A percentile compares a stretch with the other conserved stretches of the same genome.
Conservation (phyloP, 345 rosid species). For the Trapa bicornis region DNA sequence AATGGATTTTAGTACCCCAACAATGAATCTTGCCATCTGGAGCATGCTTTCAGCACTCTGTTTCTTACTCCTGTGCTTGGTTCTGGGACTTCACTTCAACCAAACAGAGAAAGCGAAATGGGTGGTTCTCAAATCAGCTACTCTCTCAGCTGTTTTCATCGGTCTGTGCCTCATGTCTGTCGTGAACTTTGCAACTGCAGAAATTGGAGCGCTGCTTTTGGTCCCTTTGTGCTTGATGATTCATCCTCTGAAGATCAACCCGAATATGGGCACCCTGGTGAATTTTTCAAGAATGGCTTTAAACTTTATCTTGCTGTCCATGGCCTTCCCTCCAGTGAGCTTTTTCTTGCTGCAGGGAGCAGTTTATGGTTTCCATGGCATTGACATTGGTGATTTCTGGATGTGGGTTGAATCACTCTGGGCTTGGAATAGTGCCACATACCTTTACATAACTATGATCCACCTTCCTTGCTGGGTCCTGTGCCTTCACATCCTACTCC, state of each 20-base stretch:
- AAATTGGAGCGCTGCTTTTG: conserved; percentile 68
- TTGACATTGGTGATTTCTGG: conserved; percentile 62
- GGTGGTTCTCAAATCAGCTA: conserved; percentile 72
- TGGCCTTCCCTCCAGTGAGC: conserved; percentile 55
- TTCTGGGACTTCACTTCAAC: conserved; percentile 35
- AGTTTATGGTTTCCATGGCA: conserved; percentile 29
- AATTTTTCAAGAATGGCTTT: conserved; percentile 29
- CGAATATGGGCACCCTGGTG: conserved; percentile 26
- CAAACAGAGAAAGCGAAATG: conserved; percentile 34
- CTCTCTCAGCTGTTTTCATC: conserved; percentile 58
- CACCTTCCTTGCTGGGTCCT: conserved; percentile 58
- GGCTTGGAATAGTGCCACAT: conserved; percentile 95
- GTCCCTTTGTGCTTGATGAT: conserved; percentile 74
- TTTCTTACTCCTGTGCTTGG: conserved; percentile 30
- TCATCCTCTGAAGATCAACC: conserved; percentile 47
- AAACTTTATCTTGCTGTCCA: conserved; percentile 34
- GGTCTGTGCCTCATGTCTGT: conserved; percentile 84
- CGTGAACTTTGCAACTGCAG: conserved; percentile 84
- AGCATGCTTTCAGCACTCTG: conserved; percentile 35
- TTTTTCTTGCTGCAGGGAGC: conserved; percentile 38
- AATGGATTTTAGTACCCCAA: conserved; percentile 41
- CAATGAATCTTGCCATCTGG: conserved; percentile 45
- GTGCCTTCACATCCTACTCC: conserved; percentile 44
- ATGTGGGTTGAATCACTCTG: conserved; percentile 71
- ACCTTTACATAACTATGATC: conserved; percentile 70